A percentile compares a stretch with the other conserved stretches of the same genome.
Conservation (phyloP, 2,329 filamentous ascomycete genomes). For the Sarocladium brachiariae region DNA sequence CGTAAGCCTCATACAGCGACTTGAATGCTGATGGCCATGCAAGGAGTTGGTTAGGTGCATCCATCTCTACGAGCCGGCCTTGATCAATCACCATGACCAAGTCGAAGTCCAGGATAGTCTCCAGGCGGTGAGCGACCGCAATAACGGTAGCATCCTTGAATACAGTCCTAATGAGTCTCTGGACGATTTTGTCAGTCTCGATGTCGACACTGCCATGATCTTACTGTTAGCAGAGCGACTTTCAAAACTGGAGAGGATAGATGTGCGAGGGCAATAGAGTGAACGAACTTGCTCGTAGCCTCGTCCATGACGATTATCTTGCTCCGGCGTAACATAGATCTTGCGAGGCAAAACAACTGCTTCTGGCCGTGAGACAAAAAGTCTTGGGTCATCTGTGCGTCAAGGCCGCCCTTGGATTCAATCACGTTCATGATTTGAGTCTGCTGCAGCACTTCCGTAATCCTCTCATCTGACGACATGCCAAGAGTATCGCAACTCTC, state of each 20-base stretch:
- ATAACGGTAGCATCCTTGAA: too few species aligned
- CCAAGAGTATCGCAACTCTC: constrained; percentile 39
- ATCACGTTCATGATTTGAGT: constrained; percentile 38
- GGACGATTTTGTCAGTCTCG: too few species aligned
- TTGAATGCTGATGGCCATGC: too few species aligned
- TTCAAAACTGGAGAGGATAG: neutral
- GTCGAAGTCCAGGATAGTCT: too few species aligned
- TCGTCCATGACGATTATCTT: constrained; percentile 36
- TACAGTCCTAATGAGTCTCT: too few species aligned
- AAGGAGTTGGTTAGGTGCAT: too few species aligned
- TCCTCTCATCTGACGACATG: constrained; percentile 29
- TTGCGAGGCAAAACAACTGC: constrained; percentile 41
- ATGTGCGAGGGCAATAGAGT: neutral
- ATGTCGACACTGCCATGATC: too few species aligned
- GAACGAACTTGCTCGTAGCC: constrained; percentile 29
- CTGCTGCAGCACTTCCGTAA: constrained; percentile 35
- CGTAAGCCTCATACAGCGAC: too few species aligned
- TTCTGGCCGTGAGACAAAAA: constrained; percentile 38
- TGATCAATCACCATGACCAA: too few species aligned
- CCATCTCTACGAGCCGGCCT: too few species aligned
- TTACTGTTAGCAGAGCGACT: too few species aligned
- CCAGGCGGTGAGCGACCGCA: too few species aligned
- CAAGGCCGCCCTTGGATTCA: constrained; percentile 29
- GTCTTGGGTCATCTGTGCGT: constrained; percentile 23
- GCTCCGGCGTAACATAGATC: constrained; percentile 33